These are phyloP conservation scores for Cladobotryum mycophilum DNA, from an alignment of 2,329 filamentous ascomycete genomes.

Conservation along the genomic window DNA sequence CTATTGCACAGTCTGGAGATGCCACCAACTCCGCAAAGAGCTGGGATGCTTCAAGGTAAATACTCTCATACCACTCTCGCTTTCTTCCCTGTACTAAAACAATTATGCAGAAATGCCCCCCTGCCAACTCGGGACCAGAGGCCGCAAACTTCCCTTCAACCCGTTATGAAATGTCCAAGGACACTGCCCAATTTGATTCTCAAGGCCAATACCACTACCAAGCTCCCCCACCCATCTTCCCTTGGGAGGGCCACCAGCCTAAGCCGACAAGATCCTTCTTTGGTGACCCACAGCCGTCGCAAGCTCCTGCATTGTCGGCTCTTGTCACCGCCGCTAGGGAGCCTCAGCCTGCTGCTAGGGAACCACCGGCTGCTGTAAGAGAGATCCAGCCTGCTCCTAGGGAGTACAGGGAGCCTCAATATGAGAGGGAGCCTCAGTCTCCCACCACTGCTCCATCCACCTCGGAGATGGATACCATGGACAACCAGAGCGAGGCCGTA, in stretches of 20 bases:
- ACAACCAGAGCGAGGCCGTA: conserved; percentile 30
- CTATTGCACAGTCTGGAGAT: conserved; percentile 6
- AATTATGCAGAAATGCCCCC: conserved; percentile 49
- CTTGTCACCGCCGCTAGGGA: not conserved
- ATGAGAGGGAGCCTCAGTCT: conserved; percentile 8
- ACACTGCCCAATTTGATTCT: conserved; percentile 67
- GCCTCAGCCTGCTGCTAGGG: conserved; percentile 3
- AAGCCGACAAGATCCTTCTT: conserved; percentile 58
- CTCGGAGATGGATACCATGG: conserved; percentile 22
- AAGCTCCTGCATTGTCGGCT: conserved; percentile 2
- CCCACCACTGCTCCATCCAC: conserved; percentile 18
- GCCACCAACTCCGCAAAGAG: conserved; percentile 22
- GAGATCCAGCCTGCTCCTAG: conserved; percentile 6
- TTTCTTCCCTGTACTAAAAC: conserved; percentile 5
- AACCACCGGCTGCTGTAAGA: conserved; percentile 18
- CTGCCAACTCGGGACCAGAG: conserved; percentile 68
- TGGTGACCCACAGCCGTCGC: conserved; percentile 4
- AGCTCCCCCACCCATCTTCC: conserved; percentile 81
- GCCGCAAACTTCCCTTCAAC: conserved; percentile 73
- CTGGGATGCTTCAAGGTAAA: conserved; percentile 52
- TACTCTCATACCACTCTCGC: not conserved
- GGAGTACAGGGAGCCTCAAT: conserved; percentile 14
- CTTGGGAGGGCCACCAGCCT: conserved; percentile 72
- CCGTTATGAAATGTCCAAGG: conserved; percentile 77
- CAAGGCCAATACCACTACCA: conserved; percentile 61